Evolutionary conservation across 441 rosid genomes (phyloP), one percentile per base, ranked within the genome.

Genomic region (Heliophila coronopifolia): DNA sequence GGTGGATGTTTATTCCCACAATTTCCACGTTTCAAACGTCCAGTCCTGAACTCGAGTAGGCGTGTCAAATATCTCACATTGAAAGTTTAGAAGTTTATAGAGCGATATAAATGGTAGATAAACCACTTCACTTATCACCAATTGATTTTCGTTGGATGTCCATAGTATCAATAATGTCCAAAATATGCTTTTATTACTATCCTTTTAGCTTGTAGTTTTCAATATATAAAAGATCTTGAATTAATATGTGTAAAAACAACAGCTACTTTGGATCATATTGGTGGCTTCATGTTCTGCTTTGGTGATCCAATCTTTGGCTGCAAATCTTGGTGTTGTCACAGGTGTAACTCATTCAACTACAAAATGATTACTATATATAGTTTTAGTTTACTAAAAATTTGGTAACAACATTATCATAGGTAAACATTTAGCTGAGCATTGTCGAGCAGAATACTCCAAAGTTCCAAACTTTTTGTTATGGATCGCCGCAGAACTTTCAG

Each of bases 241-340:
- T 23, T 4, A 20, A 2, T 17, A 7, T 52, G 4, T 30, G 32
- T 47, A 3, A 23, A 32, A 24, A 39, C 13, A 16, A n/a, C 78
- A 91, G 96, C 61, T 91, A 50, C 94, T 91, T 24, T 87, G 96
- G 96, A 83, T 91, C 78, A 91, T 91, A 49, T 65, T 91, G 58
- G 76, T 81, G 69, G 96, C 98, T 66, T 87, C 98, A 1, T 84
- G 91, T 70, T 85, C 98, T 22, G 95, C 95, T 68, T 78, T 91
- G 39, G 17, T 87, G 23, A 91, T 91, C 67, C 98, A 92, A 61
- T 87, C 96, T 43, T 56, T 92, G 6, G 95, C 95, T 28, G 98
- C 96, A 63, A 92, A 92, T 68, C 75, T 92, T 58, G 98, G 98
- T 41, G 98, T 84, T 66, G 94, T 83, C 65, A 86, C 97, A 19